phyloP scores from a whole-genome alignment of 805 yeast genomes.

The Kluyveromyces siamensis region DNA sequence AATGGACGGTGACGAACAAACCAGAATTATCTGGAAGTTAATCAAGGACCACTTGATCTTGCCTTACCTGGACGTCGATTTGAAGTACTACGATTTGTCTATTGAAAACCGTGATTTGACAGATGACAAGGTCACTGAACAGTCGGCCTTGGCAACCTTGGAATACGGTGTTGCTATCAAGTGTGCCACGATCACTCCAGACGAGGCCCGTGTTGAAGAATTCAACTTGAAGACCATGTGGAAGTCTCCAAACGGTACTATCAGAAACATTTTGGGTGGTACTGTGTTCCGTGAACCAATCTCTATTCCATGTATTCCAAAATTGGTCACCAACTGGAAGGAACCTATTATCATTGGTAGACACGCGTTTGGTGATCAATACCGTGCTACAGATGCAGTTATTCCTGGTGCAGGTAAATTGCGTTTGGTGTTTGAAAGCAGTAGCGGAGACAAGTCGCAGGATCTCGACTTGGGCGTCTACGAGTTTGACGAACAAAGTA shows the following conservation, averaged over 20 bases:
- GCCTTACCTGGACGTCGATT: slow-evolving; percentile 80
- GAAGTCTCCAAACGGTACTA: slow-evolving; percentile 95
- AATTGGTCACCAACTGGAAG: slow-evolving; percentile 87
- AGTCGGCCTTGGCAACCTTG: slow-evolving; percentile 83
- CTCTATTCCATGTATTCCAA: slow-evolving; percentile 79
- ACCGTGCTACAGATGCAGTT: slow-evolving; percentile 82
- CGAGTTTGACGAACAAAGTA: slow-evolving; percentile 40
- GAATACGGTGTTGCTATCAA: slow-evolving; percentile 90
- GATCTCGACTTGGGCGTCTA: slow-evolving; percentile 30
- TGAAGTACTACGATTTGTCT: slow-evolving; percentile 87
- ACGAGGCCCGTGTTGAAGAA: slow-evolving; percentile 90
- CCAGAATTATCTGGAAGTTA: slow-evolving; percentile 89
- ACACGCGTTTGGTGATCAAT: slow-evolving; percentile 96
- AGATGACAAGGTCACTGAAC: slow-evolving; percentile 78
- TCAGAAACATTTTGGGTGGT: slow-evolving; percentile 91
- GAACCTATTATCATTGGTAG: slow-evolving; percentile 94
- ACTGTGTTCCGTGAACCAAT: slow-evolving; percentile 97
- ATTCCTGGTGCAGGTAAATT: slow-evolving; percentile 74
- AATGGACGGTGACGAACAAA: slow-evolving; percentile 97
- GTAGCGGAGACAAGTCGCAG: slow-evolving; percentile 38
- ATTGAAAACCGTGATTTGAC: slow-evolving; percentile 82
- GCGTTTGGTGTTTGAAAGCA: slow-evolving; percentile 66
- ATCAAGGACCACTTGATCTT: slow-evolving; percentile 78
- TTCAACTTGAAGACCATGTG: slow-evolving; percentile 91
- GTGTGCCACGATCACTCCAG: slow-evolving; percentile 98